A percentile compares a stretch with the other conserved stretches of the same genome.
Evolutionary conservation across 768 basidiomycete species (phyloP).

Genomic region (Russula griseocarnosa): DNA sequence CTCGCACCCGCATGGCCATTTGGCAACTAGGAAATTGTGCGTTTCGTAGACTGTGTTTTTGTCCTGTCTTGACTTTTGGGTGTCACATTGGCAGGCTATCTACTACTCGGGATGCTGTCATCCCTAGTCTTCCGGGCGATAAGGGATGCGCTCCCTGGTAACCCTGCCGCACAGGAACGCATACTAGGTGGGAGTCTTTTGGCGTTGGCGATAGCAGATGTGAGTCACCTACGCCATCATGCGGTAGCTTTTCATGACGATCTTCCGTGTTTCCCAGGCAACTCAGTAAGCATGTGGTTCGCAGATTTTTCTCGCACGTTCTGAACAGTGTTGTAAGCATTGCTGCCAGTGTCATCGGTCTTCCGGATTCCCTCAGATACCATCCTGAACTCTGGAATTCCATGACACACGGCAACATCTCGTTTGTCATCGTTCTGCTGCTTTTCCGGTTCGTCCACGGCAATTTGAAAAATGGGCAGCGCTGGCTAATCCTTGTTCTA

Average conservation of each 20-base stretch:
- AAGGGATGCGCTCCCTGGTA: constrained; percentile 52
- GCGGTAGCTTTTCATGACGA: neutral
- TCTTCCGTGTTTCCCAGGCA: constrained; percentile 38
- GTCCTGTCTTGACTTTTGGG: neutral
- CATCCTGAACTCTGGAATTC: constrained; percentile 57
- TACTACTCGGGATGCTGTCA: constrained; percentile 60
- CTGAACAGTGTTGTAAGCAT: constrained; percentile 43
- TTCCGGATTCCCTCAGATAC: constrained; percentile 54
- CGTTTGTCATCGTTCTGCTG: constrained; percentile 54
- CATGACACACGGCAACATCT: constrained; percentile 75
- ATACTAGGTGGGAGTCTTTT: constrained; percentile 60
- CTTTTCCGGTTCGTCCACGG: constrained; percentile 46
- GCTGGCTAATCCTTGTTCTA: constrained; percentile 16
- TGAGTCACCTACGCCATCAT: constrained; percentile 37
- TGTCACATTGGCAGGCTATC: constrained; percentile 51
- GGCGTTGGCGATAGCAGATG: constrained; percentile 67
- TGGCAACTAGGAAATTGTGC: constrained; percentile 67
- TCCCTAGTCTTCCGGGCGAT: constrained; percentile 64
- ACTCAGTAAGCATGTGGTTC: constrained; percentile 49
- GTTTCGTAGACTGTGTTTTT: constrained; percentile 23
- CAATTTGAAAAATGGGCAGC: neutral
- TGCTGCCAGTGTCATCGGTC: constrained; percentile 48
- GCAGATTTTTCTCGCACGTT: neutral
- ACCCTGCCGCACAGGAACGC: constrained; percentile 61
- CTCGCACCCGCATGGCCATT: constrained; percentile 55